These are phyloP conservation scores for Fomitopsis palustris DNA, from an alignment of 1,284 basidiomycete species.

Conservation along the genomic window DNA sequence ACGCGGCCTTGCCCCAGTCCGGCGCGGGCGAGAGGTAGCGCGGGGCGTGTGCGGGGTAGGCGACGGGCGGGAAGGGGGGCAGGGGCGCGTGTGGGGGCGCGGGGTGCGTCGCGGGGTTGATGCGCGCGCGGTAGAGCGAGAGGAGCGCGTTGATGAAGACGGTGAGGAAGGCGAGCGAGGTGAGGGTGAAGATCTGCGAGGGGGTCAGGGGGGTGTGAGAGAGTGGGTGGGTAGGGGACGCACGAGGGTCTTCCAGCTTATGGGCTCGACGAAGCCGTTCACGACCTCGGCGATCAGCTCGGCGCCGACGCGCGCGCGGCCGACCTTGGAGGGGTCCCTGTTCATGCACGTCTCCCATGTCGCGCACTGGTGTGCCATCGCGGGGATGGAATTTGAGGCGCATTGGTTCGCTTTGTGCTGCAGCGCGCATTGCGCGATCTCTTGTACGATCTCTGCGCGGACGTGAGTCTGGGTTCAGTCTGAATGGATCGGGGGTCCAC, in stretches of 20 bases:
- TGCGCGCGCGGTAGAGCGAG: constrained; percentile 68
- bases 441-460: constrained; percentile 64
- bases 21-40: constrained; percentile 39
- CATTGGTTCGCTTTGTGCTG: constrained; percentile 85
- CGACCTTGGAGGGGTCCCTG: constrained; percentile 87
- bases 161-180: constrained; percentile 77
- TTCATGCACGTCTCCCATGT: constrained; percentile 97
- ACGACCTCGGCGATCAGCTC: constrained; percentile 96
- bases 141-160: constrained; percentile 82
- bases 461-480: background rate
- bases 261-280: constrained; percentile 94
- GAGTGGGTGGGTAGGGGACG: constrained; percentile 24
- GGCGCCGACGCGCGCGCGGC: constrained; percentile 86
- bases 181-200: constrained; percentile 70
- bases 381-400: constrained; percentile 71
- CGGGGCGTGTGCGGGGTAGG: constrained; percentile 40
- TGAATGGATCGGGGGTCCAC: constrained; percentile 15
- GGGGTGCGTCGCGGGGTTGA: constrained; percentile 24
- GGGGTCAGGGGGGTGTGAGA: background rate
- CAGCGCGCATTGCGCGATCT: constrained; percentile 81
- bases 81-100: constrained; percentile 13
- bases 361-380: constrained; percentile 80
- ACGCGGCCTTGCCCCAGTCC: constrained; percentile 38
- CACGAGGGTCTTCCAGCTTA: constrained; percentile 95
- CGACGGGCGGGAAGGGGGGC: constrained; percentile 39